Base-by-base conservation (phyloP, 345 rosid genomes). In the Pugionium cornutum region DNA sequence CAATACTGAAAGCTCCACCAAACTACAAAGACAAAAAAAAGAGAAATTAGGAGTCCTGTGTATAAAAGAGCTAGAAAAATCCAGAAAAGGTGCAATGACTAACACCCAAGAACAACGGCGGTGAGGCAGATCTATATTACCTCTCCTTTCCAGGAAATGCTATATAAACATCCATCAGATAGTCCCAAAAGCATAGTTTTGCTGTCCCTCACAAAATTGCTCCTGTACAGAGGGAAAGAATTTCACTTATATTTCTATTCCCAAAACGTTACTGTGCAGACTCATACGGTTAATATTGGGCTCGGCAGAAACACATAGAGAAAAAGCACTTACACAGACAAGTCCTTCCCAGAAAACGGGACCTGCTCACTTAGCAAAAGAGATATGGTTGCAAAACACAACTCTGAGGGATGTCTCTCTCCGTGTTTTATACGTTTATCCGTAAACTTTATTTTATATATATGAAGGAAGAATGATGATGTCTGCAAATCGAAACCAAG, bases 131-230 rank as follows among this genome's bases (percentile, higher is more conserved):
- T 43, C 51, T 53, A 35, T 29, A 69, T 76, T 87, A 92, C 98
- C 98, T 92, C 97, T 56, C 96, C 98, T 73, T 89, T 92, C 98
- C 98, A 92, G 27, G 98, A 92, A 59, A 89, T 82, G 61, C 85
- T 80, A 71, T 83, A 87, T 42, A 92, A 74, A 70, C 82, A 84
- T 69, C 98, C 98, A 75, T 83, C 77, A 36, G 97, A 88, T 67
- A 92, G 97, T 64, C 98, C 98, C 75, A 92, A 63, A 31, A 89
- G 76, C 89, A 89, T 78, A 79, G 87, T 78, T 73, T 81, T 89
- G 75, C 73, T 76, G 58, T 86, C 92, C 47, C 84, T 77, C 64
- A 91, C 95, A 76, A 87, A 83, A 71, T 91, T 91, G 80, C 98
- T 92, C 94, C 98, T 89, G 80, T 50, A 29, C 36, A 30, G 54